Evolutionary conservation across 192 early-diverging fungal species (phyloP), one percentile per base, ranked within the genome.

Genomic region (Backusella westeae): DNA sequence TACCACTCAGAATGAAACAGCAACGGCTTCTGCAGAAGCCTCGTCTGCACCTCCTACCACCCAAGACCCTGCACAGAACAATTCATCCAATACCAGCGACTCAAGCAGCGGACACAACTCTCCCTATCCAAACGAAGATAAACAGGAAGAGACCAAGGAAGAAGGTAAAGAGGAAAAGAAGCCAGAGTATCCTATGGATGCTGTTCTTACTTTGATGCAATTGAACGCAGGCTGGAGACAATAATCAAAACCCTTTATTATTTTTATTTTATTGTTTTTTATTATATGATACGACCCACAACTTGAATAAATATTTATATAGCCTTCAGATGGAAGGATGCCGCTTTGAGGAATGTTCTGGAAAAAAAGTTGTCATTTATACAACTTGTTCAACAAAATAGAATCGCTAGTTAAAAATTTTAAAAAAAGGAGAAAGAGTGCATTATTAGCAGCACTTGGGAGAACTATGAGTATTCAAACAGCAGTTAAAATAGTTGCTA

Each of bases 111-210:
- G 74, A 75, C 49, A 42, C 74, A 59, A 78, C 75, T 42, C 81
- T 73, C 73, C 69, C 73, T 56, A 73, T 68, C 66, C 59, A 77
- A 7, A 69, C 67, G 56, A 63, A 63, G 56, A 73, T 75, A 36
- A 77, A 35, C 17, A 39, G 35, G 29, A 46, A 70, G 69, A 59
- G 44, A 39, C 10, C 46, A 9, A 6, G 26, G 67, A 73, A 73
- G 34, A 76, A 32, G n/a, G 21, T 36, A 41, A 36, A 42, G 75
- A 83, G 65, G 65, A 77, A 46, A 74, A 59, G 53, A 66, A 53
- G 78, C 77, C 59, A 67, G 82, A 86, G 35, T 86, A 86, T 71
- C 85, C 84, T 1, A 85, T 85, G 84, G 84, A 85, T 38, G 84
- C 84, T 6, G 84, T 85, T 14, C 71, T 85, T 69, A 85, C 84